Base-by-base conservation (phyloP, 306 rosid species). In the Dicorynia guianensis region DNA sequence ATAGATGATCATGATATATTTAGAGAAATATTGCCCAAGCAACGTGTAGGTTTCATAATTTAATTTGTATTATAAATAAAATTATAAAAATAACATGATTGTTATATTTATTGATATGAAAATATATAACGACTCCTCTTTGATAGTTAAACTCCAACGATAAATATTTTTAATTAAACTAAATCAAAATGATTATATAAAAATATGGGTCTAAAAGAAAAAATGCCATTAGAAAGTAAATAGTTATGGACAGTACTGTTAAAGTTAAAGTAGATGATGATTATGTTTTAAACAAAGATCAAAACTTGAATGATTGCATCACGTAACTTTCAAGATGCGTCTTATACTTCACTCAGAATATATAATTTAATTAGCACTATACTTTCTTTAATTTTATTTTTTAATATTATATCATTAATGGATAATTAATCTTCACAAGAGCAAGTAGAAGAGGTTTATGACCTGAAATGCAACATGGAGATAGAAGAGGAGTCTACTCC, bases 401-500 rank as follows among this genome's bases (percentile, higher is more conserved):
- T 35, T 54, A 52, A 66, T 75, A 71, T 52, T 53, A 64, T 20
- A 59, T 39, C 46, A 63, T n/a, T 48, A 30, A 56, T 4, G 47
- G 18, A 15, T 38, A 70, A 25, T 30, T 58, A 9, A 33, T 25
- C 65, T 56, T 63, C 40, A 14, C 25, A 68, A 47, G 33, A 74
- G 50, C 40, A 53, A 72, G 34, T 7, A 34, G 35, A 68, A 63
- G 71, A 76, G 74, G 30, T 68, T 30, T 35, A 46, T 82, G 77
- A 90, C 98, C 97, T 95, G 98, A 38, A 92, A 83, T 81, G 71
- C 61, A 72, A 89, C 84, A 85, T 95, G 98, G 56, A 92, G 84
- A 77, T 90, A 92, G 93, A 90, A 95, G 81, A 90, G 76, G 19
- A 90, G 56, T 83, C 78, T 86, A 33, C 80, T 77, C 65, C 71